These are phyloP conservation scores for Guadua angustifolia DNA, from an alignment of 176 grass and related monocot species.

Conservation along the genomic window DNA sequence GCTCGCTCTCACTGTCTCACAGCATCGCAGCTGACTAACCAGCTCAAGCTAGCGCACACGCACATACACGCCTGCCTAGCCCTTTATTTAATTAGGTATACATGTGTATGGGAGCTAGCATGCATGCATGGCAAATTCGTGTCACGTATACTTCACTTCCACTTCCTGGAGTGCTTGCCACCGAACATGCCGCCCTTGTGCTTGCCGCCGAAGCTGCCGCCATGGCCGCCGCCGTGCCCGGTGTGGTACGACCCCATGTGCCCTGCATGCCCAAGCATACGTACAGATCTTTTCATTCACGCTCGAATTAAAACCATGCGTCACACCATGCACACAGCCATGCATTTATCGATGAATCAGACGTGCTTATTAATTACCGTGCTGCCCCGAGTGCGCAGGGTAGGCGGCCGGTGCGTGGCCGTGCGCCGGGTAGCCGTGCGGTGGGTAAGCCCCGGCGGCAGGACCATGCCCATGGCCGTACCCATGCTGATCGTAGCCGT, in stretches of 20 bases:
- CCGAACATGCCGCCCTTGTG: constrained; percentile 55
- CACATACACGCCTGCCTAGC: not conserved
- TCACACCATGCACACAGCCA: no score
- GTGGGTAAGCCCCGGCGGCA: constrained; percentile 35
- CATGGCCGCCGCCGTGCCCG: constrained; percentile 32
- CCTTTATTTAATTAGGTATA: constrained; percentile 40
- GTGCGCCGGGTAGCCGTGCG: constrained; percentile 19
- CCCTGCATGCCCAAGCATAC: not conserved
- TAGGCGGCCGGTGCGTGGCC: constrained; percentile 47
- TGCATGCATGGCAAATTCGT: not conserved
- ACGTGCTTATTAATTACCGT: constrained; percentile 31
- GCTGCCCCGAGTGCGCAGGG: constrained; percentile 27
- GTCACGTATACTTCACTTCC: constrained; percentile 30
- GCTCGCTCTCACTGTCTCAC: not conserved
- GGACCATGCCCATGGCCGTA: constrained; percentile 40
- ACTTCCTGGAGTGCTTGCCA: constrained; percentile 48
- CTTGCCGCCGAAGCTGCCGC: constrained; percentile 45
- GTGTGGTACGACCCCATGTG: constrained; percentile 50
- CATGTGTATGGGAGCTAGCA: not conserved
- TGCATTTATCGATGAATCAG: no score
- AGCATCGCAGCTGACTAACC: not conserved
- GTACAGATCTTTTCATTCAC: no score
- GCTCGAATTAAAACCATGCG: no score
- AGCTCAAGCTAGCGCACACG: not conserved
- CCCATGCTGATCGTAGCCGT: not conserved